Evolutionary conservation across 192 early-diverging fungal genomes (phyloP), one percentile per base, ranked within the genome.

Genomic region (Gonapodya prolifera): DNA sequence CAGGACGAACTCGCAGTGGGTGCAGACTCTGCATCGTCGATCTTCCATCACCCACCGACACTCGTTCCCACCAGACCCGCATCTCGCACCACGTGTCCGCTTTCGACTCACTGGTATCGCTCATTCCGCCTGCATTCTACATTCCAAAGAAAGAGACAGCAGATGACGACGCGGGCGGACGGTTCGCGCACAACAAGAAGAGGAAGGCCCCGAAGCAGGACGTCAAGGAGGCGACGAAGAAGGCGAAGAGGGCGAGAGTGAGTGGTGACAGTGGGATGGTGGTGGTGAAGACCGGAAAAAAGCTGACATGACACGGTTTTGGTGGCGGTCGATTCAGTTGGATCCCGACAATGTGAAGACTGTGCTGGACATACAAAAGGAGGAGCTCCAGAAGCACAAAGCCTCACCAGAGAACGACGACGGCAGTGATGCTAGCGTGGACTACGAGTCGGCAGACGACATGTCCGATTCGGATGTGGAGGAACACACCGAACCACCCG

Each of bases 71-170:
- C n/a, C 80, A 89, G 85, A 87, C 84, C 33, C 90, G 93, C 75
- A 84, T 96, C 34, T 80, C 80, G 76, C 78, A 80, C 30, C 89
- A 94, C 78, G 87, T 87, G 17, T 81, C 86, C 74, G 85, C 86
- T 34, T 92, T 96, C 77, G 92, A 96, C 79, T 84, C 82, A 33
- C 84, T 96, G 36, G 84, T 96, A 35, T 86, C 92, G 69, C 85
- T 93, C 77, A 94, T 96, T 81, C 94, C 94, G 34, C 89, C 92
- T 70, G 91, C 92, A 83, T 91, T 89, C 80, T 96, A 96, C 81
- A 84, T 94, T 30, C 86, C 88, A 70, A 85, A 90, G 35, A 84
- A 90, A 81, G 30, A 78, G 45, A 35, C 80, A 69, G 35, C 76
- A 77, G 0, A 31, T 35, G 80, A 34, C 69, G 33, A 85, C 23